Base-by-base conservation (phyloP, 306 rosid species). In the Cucumis cinereus region DNA sequence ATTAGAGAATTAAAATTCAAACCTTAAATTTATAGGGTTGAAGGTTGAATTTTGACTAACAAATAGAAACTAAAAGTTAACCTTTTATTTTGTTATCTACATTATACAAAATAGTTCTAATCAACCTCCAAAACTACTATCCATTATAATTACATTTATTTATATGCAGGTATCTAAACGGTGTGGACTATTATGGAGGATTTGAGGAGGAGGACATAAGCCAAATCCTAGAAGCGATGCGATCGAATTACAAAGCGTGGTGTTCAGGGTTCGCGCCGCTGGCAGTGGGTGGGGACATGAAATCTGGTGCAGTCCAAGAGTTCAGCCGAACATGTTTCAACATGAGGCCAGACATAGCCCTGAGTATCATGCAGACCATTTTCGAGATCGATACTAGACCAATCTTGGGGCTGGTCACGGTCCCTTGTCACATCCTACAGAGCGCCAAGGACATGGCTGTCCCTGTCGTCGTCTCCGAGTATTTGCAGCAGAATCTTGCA, bases 211-310 rank as follows among this genome's bases (percentile, higher is more conserved):
- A 92, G 76, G 93, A 90, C 33, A 64, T 90, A 26, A 78, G 83
- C 53, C 92, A 92, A 54, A 80, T 92, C 15, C 90, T 90, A 73
- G 78, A 83, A 7, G 97, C 92, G 0, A 92, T 92, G 73, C 52
- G 77, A 20, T 76, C 87, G 20, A 90, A 92, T 78, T 88, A 90
- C 88, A 82, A 90, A 71, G 90, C 93, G 6, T 92, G 97, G 97
- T 92, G 97, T 57, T 60, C 66, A 0, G 97, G 97, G 1, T 92
- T 90, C 45, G 97, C 97, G 0, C 97, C 96, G 1, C 74, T 89
- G 8, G 86, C 85, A 0, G 96, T 92, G 3, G 96, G 97, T 3
- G 96, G 97, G 0, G 97, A 92, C 84, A 79, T 92, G 97, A 96
- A 88, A 1, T 90, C 92, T 7, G 85, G 85, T 59, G 92, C 92